phyloP scores from a whole-genome alignment of 805 yeast genomes.

The Priceomyces medius region DNA sequence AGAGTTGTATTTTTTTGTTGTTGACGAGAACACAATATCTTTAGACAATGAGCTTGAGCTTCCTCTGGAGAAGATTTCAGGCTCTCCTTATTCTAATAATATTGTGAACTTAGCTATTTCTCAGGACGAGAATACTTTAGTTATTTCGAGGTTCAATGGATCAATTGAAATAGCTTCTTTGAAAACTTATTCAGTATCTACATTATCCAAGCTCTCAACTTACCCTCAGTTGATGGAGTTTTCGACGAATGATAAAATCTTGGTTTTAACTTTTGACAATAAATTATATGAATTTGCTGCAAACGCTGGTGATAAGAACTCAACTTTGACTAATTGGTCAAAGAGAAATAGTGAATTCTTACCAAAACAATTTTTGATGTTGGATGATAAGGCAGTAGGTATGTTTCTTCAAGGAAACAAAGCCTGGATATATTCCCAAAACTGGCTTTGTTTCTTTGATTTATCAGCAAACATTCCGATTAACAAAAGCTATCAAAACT shows the following conservation, averaged over 20 bases:
- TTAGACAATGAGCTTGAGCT: conserved; percentile 46
- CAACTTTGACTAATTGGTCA: conserved; percentile 73
- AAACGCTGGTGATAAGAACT: conserved; percentile 16
- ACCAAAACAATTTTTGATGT: conserved; percentile 59
- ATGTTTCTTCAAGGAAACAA: conserved; percentile 48
- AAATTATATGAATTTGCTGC: conserved; percentile 60
- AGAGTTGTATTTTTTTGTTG: conserved; percentile 48
- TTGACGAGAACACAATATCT: conserved; percentile 34
- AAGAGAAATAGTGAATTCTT: conserved; percentile 68
- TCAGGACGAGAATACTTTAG: conserved; percentile 44
- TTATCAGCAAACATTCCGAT: conserved; percentile 55
- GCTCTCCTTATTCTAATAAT: conserved; percentile 27
- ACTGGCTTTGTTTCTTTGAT: conserved; percentile 79
- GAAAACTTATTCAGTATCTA: conserved; percentile 23
- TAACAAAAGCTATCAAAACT: conserved; percentile 25
- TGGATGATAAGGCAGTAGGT: conserved; percentile 72
- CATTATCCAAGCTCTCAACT: conserved; percentile 59
- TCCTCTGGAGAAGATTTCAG: conserved; percentile 10
- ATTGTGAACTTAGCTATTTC: conserved; percentile 55
- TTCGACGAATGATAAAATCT: conserved; percentile 48
- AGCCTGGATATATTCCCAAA: conserved; percentile 85
- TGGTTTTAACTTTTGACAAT: conserved; percentile 72
- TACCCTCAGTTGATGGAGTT: conserved; percentile 63
- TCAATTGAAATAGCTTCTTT: conserved; percentile 52
- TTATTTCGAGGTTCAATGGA: conserved; percentile 65